Evolutionary conservation across 2,329 filamentous ascomycete genomes (phyloP), one percentile per base, ranked within the genome.

Genomic region (Talaromyces verruculosus): DNA sequence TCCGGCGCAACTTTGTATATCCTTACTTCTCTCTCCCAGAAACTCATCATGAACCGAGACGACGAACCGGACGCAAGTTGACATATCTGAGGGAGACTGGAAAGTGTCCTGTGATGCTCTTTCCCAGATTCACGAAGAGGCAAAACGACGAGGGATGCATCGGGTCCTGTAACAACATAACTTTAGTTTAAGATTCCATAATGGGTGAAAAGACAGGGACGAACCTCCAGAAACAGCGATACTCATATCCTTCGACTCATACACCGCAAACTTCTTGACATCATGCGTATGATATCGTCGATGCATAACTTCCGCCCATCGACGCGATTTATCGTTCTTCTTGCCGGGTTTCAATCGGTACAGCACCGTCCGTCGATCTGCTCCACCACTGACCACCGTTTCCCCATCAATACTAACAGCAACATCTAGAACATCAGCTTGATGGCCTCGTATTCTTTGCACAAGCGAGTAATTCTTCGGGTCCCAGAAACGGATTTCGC

Each of bases 401-500:
- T 87, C 87, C 17, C 94, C 94, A 74, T 97, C 91, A 5, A 86
- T 84, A 73, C 90, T 96, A 35, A 89, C 87, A 2, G 92, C 89
- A n/a, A 99, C 84, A 74, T 93, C 94, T 67, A 99, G 83, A 4
- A 97, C 89, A 78, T 99, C 95, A 53, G 94, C 92, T 70, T 92
- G 89, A 75, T 99, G 95, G 30, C 90, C 89, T 73, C 93, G 89
- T 64, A 99, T 87, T 61, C 93, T 86, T 75, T 99, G 95, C 41
- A 88, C 85, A 71, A 97, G 88, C 4, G 93, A 93, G 77, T 94
- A 97, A 63, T 92, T 96, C 80, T 91, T 93, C 65, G 92, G 92
- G 75, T 96, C 92, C 90, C 93, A 99, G 74, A 98, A 91, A 70
- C 92, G 89, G 47, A 99, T 85, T 75, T 98, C 93, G 37, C 95